These are phyloP conservation scores for Candida pseudoglaebosa DNA, from an alignment of 805 yeast species.

Conservation along the genomic window DNA sequence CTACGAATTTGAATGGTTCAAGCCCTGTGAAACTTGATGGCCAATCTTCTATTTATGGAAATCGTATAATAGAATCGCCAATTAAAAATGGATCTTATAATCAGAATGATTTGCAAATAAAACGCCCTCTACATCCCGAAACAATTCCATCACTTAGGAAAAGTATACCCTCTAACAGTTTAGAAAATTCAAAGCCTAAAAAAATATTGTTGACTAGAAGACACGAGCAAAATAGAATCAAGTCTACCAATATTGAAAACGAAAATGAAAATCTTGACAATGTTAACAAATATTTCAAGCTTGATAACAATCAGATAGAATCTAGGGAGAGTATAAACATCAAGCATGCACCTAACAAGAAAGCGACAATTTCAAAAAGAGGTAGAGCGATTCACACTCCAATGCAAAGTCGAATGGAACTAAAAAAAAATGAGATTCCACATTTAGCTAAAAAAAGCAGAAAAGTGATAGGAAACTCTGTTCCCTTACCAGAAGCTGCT, in stretches of 20 bases:
- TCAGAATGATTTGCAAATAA: not conserved
- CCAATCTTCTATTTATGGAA: slow-evolving; percentile 7
- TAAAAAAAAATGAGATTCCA: slow-evolving; percentile 1
- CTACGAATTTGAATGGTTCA: slow-evolving; percentile 32
- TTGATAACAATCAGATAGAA: not conserved
- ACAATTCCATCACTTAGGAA: slow-evolving; percentile 1
- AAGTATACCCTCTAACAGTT: not conserved
- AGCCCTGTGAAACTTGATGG: slow-evolving; percentile 22
- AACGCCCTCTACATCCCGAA: not conserved
- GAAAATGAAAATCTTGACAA: not conserved
- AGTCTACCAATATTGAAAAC: not conserved
- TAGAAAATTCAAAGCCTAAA: slow-evolving; percentile 3
- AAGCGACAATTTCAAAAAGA: no score
- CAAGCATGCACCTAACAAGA: not conserved
- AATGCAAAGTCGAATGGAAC: no score
- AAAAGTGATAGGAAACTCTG: slow-evolving; percentile 22
- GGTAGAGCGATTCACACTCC: no score
- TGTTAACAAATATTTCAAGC: not conserved
- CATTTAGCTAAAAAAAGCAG: slow-evolving; percentile 3
- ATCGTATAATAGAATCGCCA: slow-evolving; percentile 1
- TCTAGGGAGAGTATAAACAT: not conserved
- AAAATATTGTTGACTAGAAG: not conserved
- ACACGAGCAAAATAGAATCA: slow-evolving; percentile 9
- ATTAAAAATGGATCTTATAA: not conserved
- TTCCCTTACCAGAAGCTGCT: slow-evolving; percentile 37